phyloP scores from a whole-genome alignment of 306 rosid species.

The Acacia crassicarpa region DNA sequence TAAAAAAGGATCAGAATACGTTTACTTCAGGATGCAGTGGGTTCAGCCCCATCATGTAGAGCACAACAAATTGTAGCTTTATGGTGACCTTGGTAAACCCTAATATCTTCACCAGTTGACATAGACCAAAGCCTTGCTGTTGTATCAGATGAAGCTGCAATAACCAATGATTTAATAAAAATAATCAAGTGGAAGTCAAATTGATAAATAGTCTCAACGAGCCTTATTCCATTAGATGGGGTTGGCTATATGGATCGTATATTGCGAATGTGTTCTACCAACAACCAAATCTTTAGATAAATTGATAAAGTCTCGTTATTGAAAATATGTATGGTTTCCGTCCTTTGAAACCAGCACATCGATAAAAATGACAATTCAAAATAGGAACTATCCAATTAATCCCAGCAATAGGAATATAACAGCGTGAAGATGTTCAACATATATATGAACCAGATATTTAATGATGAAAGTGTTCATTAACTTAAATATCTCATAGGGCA shows the following conservation, averaged over 20 bases:
- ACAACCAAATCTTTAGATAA: no score
- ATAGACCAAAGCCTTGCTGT: conserved; percentile 97
- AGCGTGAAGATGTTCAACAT: background rate
- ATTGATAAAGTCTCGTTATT: background rate
- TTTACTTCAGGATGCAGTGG: conserved; percentile 50
- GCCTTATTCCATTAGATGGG: no score
- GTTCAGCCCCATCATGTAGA: conserved; percentile 94
- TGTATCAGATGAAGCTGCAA: conserved; percentile 90
- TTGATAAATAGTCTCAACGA: background rate
- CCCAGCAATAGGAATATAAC: background rate
- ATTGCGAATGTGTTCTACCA: no score
- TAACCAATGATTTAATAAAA: background rate
- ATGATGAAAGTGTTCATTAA: background rate
- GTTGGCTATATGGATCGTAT: no score
- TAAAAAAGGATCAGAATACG: background rate
- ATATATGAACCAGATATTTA: background rate
- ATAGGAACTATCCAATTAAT: background rate
- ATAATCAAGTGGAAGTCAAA: background rate
- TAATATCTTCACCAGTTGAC: conserved; percentile 85
- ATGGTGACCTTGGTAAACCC: conserved; percentile 90
- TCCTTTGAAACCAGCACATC: background rate
- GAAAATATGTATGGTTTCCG: background rate
- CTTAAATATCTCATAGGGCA: background rate
- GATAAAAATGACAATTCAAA: background rate
- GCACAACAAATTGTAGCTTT: conserved; percentile 96